Percentiles rank a stretch among this genome's conserved stretches.
phyloP scores from a whole-genome alignment of 495 filamentous ascomycete genomes.

The Aspergillus asperescens region DNA sequence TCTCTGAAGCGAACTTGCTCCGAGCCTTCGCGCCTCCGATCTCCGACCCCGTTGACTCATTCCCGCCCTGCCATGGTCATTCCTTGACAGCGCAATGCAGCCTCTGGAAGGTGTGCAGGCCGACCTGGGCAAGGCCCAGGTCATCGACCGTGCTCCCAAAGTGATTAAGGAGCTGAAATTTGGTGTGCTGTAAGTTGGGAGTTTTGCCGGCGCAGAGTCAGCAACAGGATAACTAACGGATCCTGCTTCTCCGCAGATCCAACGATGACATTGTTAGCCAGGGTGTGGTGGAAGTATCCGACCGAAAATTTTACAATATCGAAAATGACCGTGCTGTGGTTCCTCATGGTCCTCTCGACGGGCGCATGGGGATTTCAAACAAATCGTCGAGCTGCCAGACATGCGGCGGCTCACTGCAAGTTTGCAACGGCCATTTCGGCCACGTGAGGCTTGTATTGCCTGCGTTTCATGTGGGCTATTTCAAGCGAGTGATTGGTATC shows the following conservation, averaged over 20 bases:
- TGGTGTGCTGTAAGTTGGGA: constrained; percentile 67
- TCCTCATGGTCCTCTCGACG: constrained; percentile 78
- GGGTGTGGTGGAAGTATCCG: constrained; percentile 84
- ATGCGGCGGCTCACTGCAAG: constrained; percentile 67
- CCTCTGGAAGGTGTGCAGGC: constrained; percentile 44
- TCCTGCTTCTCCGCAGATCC: constrained; percentile 48
- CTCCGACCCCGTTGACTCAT: constrained; percentile 24
- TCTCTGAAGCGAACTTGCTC: not conserved
- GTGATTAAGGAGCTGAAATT: constrained; percentile 90
- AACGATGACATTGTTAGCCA: constrained; percentile 92
- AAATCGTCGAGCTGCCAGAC: constrained; percentile 71
- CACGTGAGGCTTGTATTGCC: constrained; percentile 85
- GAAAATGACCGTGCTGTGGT: constrained; percentile 64
- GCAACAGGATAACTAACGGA: constrained; percentile 8
- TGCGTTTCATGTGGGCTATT: constrained; percentile 91
- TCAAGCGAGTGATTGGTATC: constrained; percentile 82
- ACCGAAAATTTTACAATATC: constrained; percentile 84
- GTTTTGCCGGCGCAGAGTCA: constrained; percentile 10
- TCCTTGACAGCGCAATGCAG: constrained; percentile 44
- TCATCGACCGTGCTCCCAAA: constrained; percentile 81
- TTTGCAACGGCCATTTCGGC: constrained; percentile 93
- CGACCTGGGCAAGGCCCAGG: constrained; percentile 74
- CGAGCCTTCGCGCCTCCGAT: constrained; percentile 2
- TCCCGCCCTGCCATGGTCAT: constrained; percentile 40
- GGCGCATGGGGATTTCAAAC: constrained; percentile 81